Conservation (phyloP, 192 early-diverging fungal genomes). For the Backusella parvicylindrica region DNA sequence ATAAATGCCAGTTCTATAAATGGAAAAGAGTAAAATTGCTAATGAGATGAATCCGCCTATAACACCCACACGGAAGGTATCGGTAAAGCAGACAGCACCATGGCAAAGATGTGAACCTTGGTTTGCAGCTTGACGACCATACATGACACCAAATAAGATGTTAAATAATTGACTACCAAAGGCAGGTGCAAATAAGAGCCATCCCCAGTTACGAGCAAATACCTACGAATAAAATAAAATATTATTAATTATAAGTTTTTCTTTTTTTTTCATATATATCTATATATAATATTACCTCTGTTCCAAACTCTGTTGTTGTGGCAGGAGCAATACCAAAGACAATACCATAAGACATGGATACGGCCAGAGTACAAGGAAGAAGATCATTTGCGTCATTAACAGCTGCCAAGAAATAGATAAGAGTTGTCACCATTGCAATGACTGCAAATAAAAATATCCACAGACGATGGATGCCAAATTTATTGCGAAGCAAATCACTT, state of each 20-base stretch:
- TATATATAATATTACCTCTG: constrained; percentile 8
- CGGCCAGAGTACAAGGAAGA: constrained; percentile 19
- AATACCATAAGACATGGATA: constrained; percentile 26
- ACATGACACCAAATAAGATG: constrained; percentile 29
- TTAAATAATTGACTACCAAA: constrained; percentile 33
- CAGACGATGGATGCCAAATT: constrained; percentile 27
- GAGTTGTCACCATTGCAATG: not conserved
- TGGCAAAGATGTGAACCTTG: constrained; percentile 26
- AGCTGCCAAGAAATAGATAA: constrained; percentile 6
- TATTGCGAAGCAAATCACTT: constrained; percentile 20
- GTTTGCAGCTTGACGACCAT: constrained; percentile 20
- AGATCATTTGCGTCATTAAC: constrained; percentile 14
- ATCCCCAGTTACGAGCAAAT: constrained; percentile 37
- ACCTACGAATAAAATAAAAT: constrained; percentile 12
- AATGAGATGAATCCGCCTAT: not conserved
- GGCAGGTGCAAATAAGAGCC: constrained; percentile 35
- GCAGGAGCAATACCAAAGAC: constrained; percentile 31
- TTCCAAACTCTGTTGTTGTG: constrained; percentile 29
- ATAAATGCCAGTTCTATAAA: constrained; percentile 13
- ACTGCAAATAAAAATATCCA: constrained; percentile 26
- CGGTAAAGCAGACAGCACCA: constrained; percentile 21
- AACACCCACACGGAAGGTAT: constrained; percentile 19
- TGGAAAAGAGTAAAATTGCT: not conserved
- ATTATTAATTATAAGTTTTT: not conserved
- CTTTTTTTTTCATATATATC: not conserved